Percentiles rank a stretch among this genome's conserved stretches.
phyloP scores from a whole-genome alignment of 2,329 filamentous ascomycete genomes.

The Neospermospora avenae region DNA sequence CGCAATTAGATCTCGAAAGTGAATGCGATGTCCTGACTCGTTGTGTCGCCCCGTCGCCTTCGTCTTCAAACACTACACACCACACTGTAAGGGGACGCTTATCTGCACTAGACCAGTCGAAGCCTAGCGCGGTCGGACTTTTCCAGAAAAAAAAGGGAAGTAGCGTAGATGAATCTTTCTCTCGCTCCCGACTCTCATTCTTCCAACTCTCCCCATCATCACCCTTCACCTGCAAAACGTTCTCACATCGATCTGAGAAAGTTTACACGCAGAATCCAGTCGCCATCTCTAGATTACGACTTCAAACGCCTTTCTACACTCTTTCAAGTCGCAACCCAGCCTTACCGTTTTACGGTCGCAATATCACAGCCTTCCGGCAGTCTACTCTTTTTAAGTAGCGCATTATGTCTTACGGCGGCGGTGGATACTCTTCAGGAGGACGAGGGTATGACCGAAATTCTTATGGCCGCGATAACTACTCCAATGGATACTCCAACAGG shows the following conservation, averaged over 20 bases:
- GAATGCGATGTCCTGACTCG: not conserved
- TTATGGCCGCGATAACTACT: conserved; percentile 43
- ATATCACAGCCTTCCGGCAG: not conserved
- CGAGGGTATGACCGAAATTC: conserved; percentile 52
- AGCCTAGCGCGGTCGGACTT: not conserved
- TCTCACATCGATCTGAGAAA: conserved; percentile 25
- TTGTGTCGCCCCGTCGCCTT: not conserved
- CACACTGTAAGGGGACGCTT: too few species aligned
- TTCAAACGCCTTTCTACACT: conserved; percentile 10
- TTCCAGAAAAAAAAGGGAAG: not conserved
- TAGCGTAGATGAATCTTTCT: conserved; percentile 2
- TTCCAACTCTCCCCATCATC: conserved; percentile 14
- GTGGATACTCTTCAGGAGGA: conserved; percentile 45
- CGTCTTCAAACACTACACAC: too few species aligned
- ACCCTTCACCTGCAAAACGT: conserved; percentile 18
- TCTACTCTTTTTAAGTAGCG: conserved; percentile 19
- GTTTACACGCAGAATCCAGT: conserved; percentile 12
- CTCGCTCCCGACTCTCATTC: not conserved
- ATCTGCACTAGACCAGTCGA: not conserved
- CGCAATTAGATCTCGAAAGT: not conserved
- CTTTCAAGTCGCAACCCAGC: conserved; percentile 16
- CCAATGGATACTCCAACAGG: conserved; percentile 50
- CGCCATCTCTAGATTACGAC: conserved; percentile 12
- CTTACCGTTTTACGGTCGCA: not conserved
- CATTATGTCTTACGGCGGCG: conserved; percentile 68